Evolutionary conservation across 306 rosid species (phyloP).

Genomic region (Inga leiocalycina): DNA sequence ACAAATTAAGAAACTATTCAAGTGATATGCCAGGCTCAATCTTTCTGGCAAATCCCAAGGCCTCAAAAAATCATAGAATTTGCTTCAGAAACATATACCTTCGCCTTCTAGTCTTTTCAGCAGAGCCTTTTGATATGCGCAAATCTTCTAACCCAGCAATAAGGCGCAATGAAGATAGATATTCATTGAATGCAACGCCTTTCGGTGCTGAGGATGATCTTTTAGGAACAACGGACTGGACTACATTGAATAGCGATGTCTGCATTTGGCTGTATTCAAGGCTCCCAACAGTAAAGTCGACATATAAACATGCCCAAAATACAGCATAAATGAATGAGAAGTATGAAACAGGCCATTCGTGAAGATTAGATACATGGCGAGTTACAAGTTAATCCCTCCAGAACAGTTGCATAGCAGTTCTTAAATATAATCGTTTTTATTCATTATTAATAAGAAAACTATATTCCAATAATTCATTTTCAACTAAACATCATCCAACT

Average conservation of each 20-base stretch:
- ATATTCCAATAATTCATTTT: not conserved
- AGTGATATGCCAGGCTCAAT: not conserved
- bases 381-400: not conserved
- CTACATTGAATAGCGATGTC: conserved; percentile 39
- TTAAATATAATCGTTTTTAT: not conserved
- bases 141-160: conserved; percentile 71
- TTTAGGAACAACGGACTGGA: conserved; percentile 62
- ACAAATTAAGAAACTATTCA: conserved; percentile 31
- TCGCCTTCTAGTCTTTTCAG: conserved; percentile 47
- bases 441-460: not conserved
- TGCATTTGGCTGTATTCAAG: conserved; percentile 54
- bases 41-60: conserved; percentile 14
- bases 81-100: conserved; percentile 50
- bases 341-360: not conserved
- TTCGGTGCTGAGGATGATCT: conserved; percentile 47
- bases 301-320: conserved; percentile 13
- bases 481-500: not conserved
- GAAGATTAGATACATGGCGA: not conserved
- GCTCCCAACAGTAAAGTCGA: conserved; percentile 19
- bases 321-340: not conserved
- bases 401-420: not conserved
- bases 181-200: conserved; percentile 61
- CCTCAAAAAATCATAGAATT: conserved; percentile 5
- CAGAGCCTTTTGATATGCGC: conserved; percentile 53
- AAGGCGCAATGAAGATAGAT: conserved; percentile 71